Evolutionary conservation across 2,329 filamentous ascomycete species (phyloP).

Genomic region (Botrytis porri): DNA sequence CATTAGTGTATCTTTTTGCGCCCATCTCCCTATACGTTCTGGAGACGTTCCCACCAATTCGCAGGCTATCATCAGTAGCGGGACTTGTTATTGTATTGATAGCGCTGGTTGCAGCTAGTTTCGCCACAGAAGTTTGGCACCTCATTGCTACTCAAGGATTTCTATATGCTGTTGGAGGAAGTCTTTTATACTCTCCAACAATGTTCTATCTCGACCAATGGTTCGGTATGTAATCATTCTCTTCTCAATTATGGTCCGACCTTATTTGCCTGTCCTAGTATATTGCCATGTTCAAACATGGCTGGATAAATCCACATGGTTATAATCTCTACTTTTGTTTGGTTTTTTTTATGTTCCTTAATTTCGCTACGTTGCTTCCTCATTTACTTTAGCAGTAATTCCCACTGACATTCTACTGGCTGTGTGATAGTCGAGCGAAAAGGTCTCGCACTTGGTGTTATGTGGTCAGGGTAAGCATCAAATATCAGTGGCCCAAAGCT

Average conservation of each 20-base stretch:
- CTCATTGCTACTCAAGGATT: conserved; percentile 48
- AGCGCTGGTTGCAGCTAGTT: conserved; percentile 43
- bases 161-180: conserved; percentile 44
- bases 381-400: neutral
- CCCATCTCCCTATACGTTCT: conserved; percentile 29
- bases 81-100: conserved; percentile 41
- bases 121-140: conserved; percentile 44
- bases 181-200: conserved; percentile 42
- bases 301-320: neutral
- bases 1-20: conserved; percentile 29
- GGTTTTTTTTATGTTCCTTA: neutral
- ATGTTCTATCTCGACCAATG: conserved; percentile 48
- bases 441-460: conserved; percentile 49
- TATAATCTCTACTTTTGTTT: neutral
- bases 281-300: neutral
- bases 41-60: conserved; percentile 36
- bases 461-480: conserved; percentile 40
- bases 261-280: neutral
- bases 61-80: conserved; percentile 32
- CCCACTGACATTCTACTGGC: neutral
- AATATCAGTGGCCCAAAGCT: neutral
- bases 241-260: neutral
- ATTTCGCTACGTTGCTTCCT: neutral
- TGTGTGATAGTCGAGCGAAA: conserved; percentile 39
- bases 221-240: conserved; percentile 37